Conservation (phyloP, 768 basidiomycete species). For the Macrocybe gigantea region DNA sequence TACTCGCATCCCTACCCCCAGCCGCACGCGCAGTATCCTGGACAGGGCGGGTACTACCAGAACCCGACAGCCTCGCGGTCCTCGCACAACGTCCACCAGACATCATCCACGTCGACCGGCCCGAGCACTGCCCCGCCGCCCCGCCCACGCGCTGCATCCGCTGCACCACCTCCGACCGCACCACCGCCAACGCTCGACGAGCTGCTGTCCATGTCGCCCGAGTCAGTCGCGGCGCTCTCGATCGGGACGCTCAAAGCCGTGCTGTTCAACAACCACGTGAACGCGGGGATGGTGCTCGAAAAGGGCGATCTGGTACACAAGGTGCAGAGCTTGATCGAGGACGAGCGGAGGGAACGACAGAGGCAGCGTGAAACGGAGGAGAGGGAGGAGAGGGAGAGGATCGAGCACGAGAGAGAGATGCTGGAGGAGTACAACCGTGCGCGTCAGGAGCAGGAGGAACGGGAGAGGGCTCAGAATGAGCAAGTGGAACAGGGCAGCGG, state of each 20-base stretch:
- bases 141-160: constrained; percentile 37
- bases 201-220: constrained; percentile 56
- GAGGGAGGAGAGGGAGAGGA: constrained; percentile 34
- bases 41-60: background rate
- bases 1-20: constrained; percentile 19
- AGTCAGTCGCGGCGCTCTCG: constrained; percentile 53
- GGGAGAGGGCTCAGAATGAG: constrained; percentile 12
- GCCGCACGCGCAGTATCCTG: constrained; percentile 14
- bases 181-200: constrained; percentile 61
- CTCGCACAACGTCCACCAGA: constrained; percentile 12
- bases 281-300: constrained; percentile 74
- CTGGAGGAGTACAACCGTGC: constrained; percentile 25
- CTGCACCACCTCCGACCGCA: constrained; percentile 24
- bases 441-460: constrained; percentile 23
- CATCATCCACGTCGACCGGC: constrained; percentile 14
- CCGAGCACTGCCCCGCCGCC: constrained; percentile 17
- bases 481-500: constrained; percentile 14
- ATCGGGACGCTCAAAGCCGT: constrained; percentile 74
- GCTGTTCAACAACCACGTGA: constrained; percentile 78
- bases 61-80: constrained; percentile 11
- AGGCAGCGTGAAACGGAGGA: constrained; percentile 40
- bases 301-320: constrained; percentile 79
- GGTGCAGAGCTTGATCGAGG: constrained; percentile 57
- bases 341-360: constrained; percentile 52
- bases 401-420: constrained; percentile 29